Base-by-base conservation (phyloP, 495 filamentous ascomycete species). In the Pseudoneurospora amorphoporcata region DNA sequence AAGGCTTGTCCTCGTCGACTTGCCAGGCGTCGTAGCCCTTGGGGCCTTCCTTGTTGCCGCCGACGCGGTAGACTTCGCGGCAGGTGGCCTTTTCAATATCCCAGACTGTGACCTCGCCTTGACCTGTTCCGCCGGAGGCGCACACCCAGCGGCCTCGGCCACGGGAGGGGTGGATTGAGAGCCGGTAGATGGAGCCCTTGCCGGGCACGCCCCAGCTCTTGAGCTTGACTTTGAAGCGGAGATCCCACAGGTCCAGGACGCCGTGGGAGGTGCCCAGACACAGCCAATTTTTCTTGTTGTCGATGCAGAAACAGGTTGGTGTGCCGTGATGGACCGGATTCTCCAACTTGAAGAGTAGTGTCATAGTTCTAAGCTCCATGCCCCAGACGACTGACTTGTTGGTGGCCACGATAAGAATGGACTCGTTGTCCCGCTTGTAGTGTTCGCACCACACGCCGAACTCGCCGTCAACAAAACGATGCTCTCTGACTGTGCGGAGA, bases 311-410 rank as follows among this genome's bases (percentile, higher is more conserved):
- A 72, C 92, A 95, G 3, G 93, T 98, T 8, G 92, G 94, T 3
- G 92, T 94, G 39, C 96, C 96, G 80, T 98, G 96, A 77, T 97
- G 92, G 10, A 97, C 89, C 3, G 96, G 94, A 70, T 98, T 99
- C 53, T 92, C 88, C 35, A 99, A 83, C 4, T 88, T 86, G 76
- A 91, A 99, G 19, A 97, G 79, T 29, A 93, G 84, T 12, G 88
- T 83, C 94, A 98, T 98, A 58, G 89, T 92, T 39, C 95, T 88
- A 71, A 99, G 87, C 78, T 98, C 95, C 23, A 99, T 82, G 1
- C 93, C 95, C 8, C 95, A 74, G 43, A 99, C 83, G 70, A 90
- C 90, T 70, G 91, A 94, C 68, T 86, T 90, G 79, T 94, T 97
- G 8, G 96, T 99, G 1, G 92, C 93, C 19, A 99, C 81, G 2